Evolutionary conservation across 2,329 filamentous ascomycete species (phyloP).

Genomic region (Zymoseptoria passerinii): DNA sequence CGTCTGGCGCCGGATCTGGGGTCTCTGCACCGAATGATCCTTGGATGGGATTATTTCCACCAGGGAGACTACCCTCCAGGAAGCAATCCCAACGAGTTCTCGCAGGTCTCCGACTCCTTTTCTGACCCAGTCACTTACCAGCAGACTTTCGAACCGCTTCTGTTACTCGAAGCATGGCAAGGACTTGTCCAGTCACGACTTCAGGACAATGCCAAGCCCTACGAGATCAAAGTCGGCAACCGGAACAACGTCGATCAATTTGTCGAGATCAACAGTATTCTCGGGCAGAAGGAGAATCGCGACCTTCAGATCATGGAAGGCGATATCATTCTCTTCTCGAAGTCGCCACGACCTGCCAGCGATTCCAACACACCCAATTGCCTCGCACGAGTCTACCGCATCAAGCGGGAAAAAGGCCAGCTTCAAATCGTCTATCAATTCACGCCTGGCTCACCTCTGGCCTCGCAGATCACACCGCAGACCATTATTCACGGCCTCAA

Average conservation of each 20-base stretch:
- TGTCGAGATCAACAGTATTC: conserved; percentile 78
- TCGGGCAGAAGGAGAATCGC: conserved; percentile 61
- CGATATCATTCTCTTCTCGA: conserved; percentile 81
- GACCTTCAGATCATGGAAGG: conserved; percentile 70
- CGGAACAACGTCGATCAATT: conserved; percentile 88
- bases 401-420: conserved; percentile 69
- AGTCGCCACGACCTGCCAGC: conserved; percentile 59
- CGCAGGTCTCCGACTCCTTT: conserved; percentile 70
- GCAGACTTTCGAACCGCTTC: conserved; percentile 77
- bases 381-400: conserved; percentile 72
- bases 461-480: conserved; percentile 53
- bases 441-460: conserved; percentile 43
- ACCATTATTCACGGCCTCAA: conserved; percentile 66
- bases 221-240: conserved; percentile 80
- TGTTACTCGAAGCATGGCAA: conserved; percentile 92
- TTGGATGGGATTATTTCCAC: conserved; percentile 94
- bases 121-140: conserved; percentile 70
- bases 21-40: conserved; percentile 71
- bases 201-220: conserved; percentile 69
- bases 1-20: conserved; percentile 84
- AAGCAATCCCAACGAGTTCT: conserved; percentile 60
- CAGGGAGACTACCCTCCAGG: conserved; percentile 75
- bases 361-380: conserved; percentile 65
- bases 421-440: conserved; percentile 83
- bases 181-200: conserved; percentile 85